Base-by-base conservation (phyloP, 2,329 filamentous ascomycete genomes). In the Trichoderma koningii region DNA sequence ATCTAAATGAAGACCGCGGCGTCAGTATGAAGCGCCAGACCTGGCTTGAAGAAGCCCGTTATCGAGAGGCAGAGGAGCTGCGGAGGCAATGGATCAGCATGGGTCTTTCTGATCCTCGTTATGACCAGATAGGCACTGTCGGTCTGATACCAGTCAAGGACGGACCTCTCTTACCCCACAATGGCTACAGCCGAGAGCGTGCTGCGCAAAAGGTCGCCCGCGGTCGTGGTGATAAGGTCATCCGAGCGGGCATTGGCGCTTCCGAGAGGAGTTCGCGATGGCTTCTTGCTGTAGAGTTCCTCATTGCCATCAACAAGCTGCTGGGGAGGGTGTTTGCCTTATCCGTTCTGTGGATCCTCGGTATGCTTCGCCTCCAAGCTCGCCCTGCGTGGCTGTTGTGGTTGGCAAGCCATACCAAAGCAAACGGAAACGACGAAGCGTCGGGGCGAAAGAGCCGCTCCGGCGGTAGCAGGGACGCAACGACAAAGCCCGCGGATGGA, bases 1-100 rank as follows among this genome's bases (percentile, higher is more conserved):
- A 97, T 73, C 81, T 99, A 12, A 97, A 97, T 67, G 94, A 98
- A 76, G 94, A 94, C 52, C 86, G 86, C 47, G 84, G 84, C 1
- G 87, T 98, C 59, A 88, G 86, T 67, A 81, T 96, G 2, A 87
- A 88, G 68, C 81, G 84, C 42, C 88, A 88, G 77, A 97, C 95
- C 0, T 99, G 95, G 94, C 80, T 98, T 3, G 95, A 99, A 73
- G 91, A 94, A 70, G 91, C 96, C 69, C 85, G 93, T 6, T 82
- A 94, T 10, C 84, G 87, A 51, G 92, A 98, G 72, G 81, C 96
- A 3, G 88, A 95, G 69, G 79, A 83, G 66, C 69, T 86, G 44
- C 80, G 81, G 44, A 81, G 80, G 71, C 81, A 84, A 56, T 83
- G 81, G 77, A 75, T 83, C 6, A 80, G 78, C 5, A 76, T 81